phyloP scores from a whole-genome alignment of 139 green algal species.

The Chlamydomonas sphaeroides region DNA sequence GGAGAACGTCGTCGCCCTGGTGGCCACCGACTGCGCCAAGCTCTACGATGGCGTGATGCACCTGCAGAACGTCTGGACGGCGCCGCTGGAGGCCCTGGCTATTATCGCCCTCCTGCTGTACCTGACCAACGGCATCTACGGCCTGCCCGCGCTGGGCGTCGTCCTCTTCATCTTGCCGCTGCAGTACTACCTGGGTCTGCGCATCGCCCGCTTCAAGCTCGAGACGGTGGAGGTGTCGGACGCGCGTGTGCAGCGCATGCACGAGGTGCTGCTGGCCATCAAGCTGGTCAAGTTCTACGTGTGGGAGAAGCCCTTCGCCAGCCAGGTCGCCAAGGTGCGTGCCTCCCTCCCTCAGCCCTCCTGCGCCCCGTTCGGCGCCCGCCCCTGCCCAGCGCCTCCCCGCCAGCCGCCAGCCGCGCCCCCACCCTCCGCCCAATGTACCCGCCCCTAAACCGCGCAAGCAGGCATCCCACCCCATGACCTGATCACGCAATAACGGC shows the following conservation, averaged over 20 bases:
- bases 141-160: conserved; percentile 63
- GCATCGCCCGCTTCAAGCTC: conserved; percentile 70
- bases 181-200: conserved; percentile 69
- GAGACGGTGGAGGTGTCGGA: conserved; percentile 65
- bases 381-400: too few species aligned
- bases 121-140: conserved; percentile 62
- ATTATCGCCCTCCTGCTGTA: conserved; percentile 74
- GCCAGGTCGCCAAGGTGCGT: conserved; percentile 61
- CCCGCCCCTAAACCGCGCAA: too few species aligned
- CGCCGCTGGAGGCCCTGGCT: conserved; percentile 64
- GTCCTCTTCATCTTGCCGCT: conserved; percentile 61
- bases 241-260: conserved; percentile 65
- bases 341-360: too few species aligned
- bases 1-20: conserved; percentile 66
- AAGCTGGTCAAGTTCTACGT: conserved; percentile 82
- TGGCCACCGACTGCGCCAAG: conserved; percentile 77
- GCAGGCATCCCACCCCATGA: too few species aligned
- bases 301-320: conserved; percentile 70
- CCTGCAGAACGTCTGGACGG: conserved; percentile 77
- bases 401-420: too few species aligned
- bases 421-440: too few species aligned
- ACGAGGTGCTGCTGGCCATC: conserved; percentile 69
- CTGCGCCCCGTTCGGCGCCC: too few species aligned
- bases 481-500: too few species aligned
- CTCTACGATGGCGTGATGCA: conserved; percentile 70